Evolutionary conservation across 176 grass and related monocot genomes (phyloP).

Genomic region (Eleusine indica): DNA sequence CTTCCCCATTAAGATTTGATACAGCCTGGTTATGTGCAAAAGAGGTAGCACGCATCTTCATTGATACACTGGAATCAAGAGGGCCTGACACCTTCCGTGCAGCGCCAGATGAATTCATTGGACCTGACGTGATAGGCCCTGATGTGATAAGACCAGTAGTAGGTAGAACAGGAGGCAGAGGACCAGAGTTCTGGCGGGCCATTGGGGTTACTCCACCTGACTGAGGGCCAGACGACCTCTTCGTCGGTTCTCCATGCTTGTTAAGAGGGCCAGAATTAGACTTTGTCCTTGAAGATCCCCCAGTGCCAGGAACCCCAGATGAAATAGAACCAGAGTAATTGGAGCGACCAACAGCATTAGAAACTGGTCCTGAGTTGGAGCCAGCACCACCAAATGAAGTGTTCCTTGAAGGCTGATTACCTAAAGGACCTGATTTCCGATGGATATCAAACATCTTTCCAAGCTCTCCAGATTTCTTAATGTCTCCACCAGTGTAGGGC

Average conservation of each 20-base stretch:
- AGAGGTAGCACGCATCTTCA: slow-evolving; percentile 61
- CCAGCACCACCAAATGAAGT: slow-evolving; percentile 60
- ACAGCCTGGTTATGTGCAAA: slow-evolving; percentile 75
- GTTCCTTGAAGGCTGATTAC: slow-evolving; percentile 63
- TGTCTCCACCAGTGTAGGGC: slow-evolving; percentile 87
- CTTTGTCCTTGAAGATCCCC: slow-evolving; percentile 71
- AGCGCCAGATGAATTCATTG: slow-evolving; percentile 64
- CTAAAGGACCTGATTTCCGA: slow-evolving; percentile 78
- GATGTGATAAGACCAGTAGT: slow-evolving; percentile 93
- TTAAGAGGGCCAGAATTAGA: slow-evolving; percentile 92
- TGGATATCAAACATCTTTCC: slow-evolving; percentile 83
- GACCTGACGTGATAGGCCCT: slow-evolving; percentile 71
- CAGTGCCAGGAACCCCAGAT: slow-evolving; percentile 54
- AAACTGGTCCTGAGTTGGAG: slow-evolving; percentile 65
- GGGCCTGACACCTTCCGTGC: slow-evolving; percentile 62
- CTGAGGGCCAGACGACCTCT: slow-evolving; percentile 76
- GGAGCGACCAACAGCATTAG: slow-evolving; percentile 49
- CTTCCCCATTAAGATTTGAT: slow-evolving; percentile 62
- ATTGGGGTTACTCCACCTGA: slow-evolving; percentile 81
- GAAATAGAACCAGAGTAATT: slow-evolving; percentile 75
- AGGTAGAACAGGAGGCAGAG: slow-evolving; percentile 67
- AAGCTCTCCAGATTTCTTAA: slow-evolving; percentile 88
- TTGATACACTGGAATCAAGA: slow-evolving; percentile 55
- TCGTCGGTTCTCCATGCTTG: slow-evolving; percentile 80
- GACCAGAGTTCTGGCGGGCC: slow-evolving; percentile 67